Evolutionary conservation across 495 filamentous ascomycete genomes (phyloP).

Genomic region (Penicillium maclennaniae): DNA sequence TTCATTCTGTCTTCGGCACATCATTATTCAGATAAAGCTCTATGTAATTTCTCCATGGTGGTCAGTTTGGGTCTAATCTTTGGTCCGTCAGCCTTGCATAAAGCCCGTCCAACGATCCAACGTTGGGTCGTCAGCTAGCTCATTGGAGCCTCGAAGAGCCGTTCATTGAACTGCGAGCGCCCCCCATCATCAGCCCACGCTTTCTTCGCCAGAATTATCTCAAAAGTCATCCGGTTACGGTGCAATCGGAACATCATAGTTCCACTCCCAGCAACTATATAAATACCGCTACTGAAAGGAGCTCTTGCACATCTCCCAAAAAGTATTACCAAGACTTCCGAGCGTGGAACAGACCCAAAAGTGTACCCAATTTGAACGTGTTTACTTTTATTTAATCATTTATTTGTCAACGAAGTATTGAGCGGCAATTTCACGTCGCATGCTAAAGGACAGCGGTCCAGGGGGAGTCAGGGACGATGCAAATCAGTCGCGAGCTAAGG

Average conservation of each 20-base stretch:
- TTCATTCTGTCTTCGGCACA: too few species aligned
- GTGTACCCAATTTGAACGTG: constrained; percentile 48
- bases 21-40: neutral
- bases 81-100: neutral
- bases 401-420: constrained; percentile 53
- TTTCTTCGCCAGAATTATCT: constrained; percentile 53
- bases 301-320: constrained; percentile 49
- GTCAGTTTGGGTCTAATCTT: neutral
- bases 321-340: constrained; percentile 47
- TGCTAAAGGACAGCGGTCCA: constrained; percentile 63
- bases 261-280: constrained; percentile 68
- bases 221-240: constrained; percentile 60
- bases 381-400: constrained; percentile 66
- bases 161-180: constrained; percentile 30
- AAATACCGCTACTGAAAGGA: constrained; percentile 55
- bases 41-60: neutral
- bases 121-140: neutral
- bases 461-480: constrained; percentile 48
- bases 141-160: neutral
- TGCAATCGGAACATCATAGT: too few species aligned
- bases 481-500: constrained; percentile 78
- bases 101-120: too few species aligned
- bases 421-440: constrained; percentile 62
- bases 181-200: constrained; percentile 49
- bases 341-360: too few species aligned